These are phyloP conservation scores for Candida quercuum DNA, from an alignment of 805 yeast species.

Conservation along the genomic window DNA sequence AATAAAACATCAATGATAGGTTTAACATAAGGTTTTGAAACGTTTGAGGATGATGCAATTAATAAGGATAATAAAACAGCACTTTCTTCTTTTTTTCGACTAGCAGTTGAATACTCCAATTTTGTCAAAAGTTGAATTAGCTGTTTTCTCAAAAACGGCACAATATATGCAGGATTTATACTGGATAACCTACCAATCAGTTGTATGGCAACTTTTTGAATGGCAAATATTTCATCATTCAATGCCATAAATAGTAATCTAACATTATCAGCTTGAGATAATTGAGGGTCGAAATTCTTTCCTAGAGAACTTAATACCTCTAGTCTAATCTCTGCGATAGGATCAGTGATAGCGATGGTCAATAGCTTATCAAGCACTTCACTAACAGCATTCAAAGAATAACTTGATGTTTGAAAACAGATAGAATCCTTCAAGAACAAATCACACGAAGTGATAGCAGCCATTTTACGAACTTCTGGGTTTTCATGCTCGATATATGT, in stretches of 20 bases:
- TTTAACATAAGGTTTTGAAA: conserved; percentile 86
- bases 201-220: conserved; percentile 71
- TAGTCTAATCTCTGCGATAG: conserved; percentile 76
- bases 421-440: conserved; percentile 76
- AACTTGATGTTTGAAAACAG: conserved; percentile 75
- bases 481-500: conserved; percentile 77
- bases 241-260: conserved; percentile 79
- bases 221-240: conserved; percentile 84
- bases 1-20: conserved; percentile 84
- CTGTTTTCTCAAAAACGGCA: conserved; percentile 85
- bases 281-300: conserved; percentile 78
- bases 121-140: conserved; percentile 81
- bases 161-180: conserved; percentile 92
- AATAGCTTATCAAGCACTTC: conserved; percentile 78
- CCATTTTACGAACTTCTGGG: conserved; percentile 74
- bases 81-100: conserved; percentile 80
- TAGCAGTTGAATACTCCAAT: conserved; percentile 72
- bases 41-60: conserved; percentile 70
- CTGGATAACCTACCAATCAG: conserved; percentile 80
- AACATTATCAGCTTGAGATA: conserved; percentile 91
- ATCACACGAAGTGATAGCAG: conserved; percentile 78
- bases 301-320: conserved; percentile 73
- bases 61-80: conserved; percentile 69
- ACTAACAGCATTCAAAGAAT: conserved; percentile 76
- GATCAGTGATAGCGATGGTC: conserved; percentile 83